Base-by-base conservation (phyloP, 2,329 filamentous ascomycete genomes). In the Camptophora hylomeconis region DNA sequence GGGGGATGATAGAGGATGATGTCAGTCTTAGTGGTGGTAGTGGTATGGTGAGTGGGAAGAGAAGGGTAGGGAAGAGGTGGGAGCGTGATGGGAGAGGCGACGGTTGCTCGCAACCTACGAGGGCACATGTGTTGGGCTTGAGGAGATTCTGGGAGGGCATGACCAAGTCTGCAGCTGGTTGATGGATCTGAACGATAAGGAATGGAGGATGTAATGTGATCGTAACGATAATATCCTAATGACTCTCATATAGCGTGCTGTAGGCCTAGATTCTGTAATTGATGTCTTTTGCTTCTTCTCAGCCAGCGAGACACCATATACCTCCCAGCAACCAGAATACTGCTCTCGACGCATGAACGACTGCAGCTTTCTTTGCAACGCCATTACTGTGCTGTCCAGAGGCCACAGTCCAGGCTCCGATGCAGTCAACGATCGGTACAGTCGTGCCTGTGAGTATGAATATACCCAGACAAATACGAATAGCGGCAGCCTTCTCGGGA, bases 61-160 rank as follows among this genome's bases (percentile, higher is more conserved):
- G 35, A 33, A 33, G 22, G 24, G 38, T 40, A 25, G 37, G 38
- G 12, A 31, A 27, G 12, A 28, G 31, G 33, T 42, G 39, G 37
- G 39, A 38, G 7, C 32, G 38, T 25, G 33, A 39, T 24, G 42
- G 27, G 17, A 33, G 36, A 16, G 33, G 23, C 14, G 25, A 26
- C 8, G 26, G 28, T 16, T 45, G 38, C 29, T 26, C 36, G 3
- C 43, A 48, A 15, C 54, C 51, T 2, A 48, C 52, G 2, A 44
- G 53, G 28, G 53, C 52, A 10, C 48, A 54, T 22, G 73, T 78
- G 5, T 70, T 72, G 63, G 61, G 67, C 13, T 48, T 81, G 32
- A 66, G 65, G 44, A 60, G 61, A 36, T 80, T 77, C 45, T 81
- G 75, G 74, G 76, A 80, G 52, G 59, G 61, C 13, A 57, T 78